These are phyloP conservation scores for Penicillium bovifimosum DNA, from an alignment of 495 filamentous ascomycete genomes.

Conservation along the genomic window DNA sequence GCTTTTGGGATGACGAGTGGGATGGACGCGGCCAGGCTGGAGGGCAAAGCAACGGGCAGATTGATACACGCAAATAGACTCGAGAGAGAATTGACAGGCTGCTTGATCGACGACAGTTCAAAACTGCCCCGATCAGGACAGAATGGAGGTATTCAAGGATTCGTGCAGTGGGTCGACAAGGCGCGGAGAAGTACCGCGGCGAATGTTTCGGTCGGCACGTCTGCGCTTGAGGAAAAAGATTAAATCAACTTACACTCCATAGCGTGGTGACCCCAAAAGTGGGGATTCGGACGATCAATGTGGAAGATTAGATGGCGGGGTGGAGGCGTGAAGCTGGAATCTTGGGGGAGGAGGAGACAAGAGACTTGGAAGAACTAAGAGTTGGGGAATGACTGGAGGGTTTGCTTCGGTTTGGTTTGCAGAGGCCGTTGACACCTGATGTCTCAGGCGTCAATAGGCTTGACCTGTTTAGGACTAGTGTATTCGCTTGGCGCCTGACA, in stretches of 20 bases:
- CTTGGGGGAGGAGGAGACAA: constrained; percentile 15
- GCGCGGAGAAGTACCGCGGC: constrained; percentile 43
- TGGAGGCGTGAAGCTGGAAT: constrained; percentile 15
- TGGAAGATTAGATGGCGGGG: constrained; percentile 28
- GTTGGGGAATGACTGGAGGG: constrained; percentile 20
- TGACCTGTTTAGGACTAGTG: constrained; percentile 23
- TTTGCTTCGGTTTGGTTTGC: constrained; percentile 25
- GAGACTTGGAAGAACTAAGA: constrained; percentile 22
- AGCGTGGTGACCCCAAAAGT: constrained; percentile 47
- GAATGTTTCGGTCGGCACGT: constrained; percentile 30
- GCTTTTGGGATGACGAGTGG: constrained; percentile 42
- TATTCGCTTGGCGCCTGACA: constrained; percentile 16
- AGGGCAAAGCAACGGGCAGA: constrained; percentile 22
- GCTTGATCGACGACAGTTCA: constrained; percentile 3
- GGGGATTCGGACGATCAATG: constrained; percentile 27
- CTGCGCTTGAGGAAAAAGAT: constrained; percentile 21
- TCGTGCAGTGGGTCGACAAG: constrained; percentile 43
- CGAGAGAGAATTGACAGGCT: constrained; percentile 10
- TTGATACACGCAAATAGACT: constrained; percentile 20
- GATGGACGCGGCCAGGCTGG: constrained; percentile 36
- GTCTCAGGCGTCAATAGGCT: constrained; percentile 28
- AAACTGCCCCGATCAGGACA: constrained; percentile 4
- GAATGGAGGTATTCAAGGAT: constrained; percentile 20
- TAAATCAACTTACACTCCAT: constrained; percentile 44
- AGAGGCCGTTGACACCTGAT: constrained; percentile 23